A percentile compares a stretch with the other conserved stretches of the same genome.
Conservation (phyloP, 257 asterid genomes). For the Marsdenia floribunda region DNA sequence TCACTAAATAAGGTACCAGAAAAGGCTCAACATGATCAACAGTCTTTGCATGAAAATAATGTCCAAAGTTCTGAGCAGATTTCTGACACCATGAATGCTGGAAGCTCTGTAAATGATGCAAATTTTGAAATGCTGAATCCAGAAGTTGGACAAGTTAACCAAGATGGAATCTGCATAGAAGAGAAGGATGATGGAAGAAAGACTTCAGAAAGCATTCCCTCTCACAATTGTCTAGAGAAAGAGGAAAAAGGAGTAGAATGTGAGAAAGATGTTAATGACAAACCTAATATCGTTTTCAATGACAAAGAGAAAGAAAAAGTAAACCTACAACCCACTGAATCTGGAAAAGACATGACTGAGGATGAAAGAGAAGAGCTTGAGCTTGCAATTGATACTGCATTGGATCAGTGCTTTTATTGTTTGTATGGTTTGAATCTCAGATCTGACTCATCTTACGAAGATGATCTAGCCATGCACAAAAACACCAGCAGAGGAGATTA, state of each 20-base stretch:
- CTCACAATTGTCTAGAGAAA: constrained; percentile 26
- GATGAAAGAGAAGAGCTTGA: constrained; percentile 92
- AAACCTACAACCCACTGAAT: constrained; percentile 31
- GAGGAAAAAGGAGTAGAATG: constrained; percentile 34
- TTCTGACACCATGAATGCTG: constrained; percentile 20
- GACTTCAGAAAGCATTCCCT: constrained; percentile 34
- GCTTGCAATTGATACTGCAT: constrained; percentile 72
- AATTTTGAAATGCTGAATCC: constrained; percentile 30
- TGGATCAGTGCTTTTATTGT: constrained; percentile 95
- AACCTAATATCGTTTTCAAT: constrained; percentile 28
- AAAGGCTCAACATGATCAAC: constrained; percentile 28
- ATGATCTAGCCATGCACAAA: constrained; percentile 80
- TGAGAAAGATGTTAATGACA: constrained; percentile 28
- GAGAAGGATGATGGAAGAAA: constrained; percentile 35
- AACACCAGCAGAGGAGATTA: constrained; percentile 94
- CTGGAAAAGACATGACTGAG: constrained; percentile 53
- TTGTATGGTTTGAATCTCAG: constrained; percentile 87
- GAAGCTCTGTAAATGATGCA: constrained; percentile 31
- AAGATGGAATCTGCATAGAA: constrained; percentile 26
- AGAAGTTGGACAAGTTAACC: constrained; percentile 32
- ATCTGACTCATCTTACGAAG: constrained; percentile 86
- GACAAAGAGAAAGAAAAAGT: constrained; percentile 30
- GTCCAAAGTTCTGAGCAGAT: constrained; percentile 36
- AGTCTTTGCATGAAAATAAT: constrained; percentile 36
- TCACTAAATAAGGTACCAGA: constrained; percentile 47